Evolutionary conservation across 371 early-diverging fungal species (phyloP), one percentile per base, ranked within the genome.

Genomic region (Mucor piriformis): DNA sequence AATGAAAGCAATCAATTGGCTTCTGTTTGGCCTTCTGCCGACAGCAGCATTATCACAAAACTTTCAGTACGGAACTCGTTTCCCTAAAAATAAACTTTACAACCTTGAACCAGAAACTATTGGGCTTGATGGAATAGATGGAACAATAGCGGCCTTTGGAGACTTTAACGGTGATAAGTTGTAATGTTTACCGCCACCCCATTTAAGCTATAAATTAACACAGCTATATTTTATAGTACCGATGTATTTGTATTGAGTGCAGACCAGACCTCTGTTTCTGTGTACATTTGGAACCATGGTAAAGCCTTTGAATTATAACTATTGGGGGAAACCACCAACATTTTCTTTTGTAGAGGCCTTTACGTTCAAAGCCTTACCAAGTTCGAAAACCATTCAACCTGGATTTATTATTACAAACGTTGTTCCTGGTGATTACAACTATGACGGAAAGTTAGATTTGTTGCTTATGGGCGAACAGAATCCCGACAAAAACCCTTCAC

Each of bases 81-180:
- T 74, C 24, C 77, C 80, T 33, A 64, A 74, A 37, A 69, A 66
- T 48, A 72, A 74, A 50, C 53, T 80, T 2, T 80, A 80, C 46
- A 65, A 52, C 24, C 42, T 80, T 25, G 57, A 71, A 4, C 68
- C 77, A 33, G 38, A 52, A 15, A 61, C 67, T 2, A 67, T 74
- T 32, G 90, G 89, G 18, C 74, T 94, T 2, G 81, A 75, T 32
- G 68, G 72, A 13, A 69, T 92, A 16, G 78, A 86, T 34, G 94
- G 93, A 21, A 85, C 88, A 5, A 79, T 90, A 12, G 89, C 86
- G 18, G 94, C 93, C 0, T 92, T 92, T 79, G 93, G 86, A 20
- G 94, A 94, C 69, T 89, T 92, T 37, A 89, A 92, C 69, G 86
- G 84, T n/a, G 92, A 91, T 67, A 92, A 93, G 68, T 85, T 70